Evolutionary conservation across 805 yeast species (phyloP).

Genomic region (Kazachstania africana): DNA sequence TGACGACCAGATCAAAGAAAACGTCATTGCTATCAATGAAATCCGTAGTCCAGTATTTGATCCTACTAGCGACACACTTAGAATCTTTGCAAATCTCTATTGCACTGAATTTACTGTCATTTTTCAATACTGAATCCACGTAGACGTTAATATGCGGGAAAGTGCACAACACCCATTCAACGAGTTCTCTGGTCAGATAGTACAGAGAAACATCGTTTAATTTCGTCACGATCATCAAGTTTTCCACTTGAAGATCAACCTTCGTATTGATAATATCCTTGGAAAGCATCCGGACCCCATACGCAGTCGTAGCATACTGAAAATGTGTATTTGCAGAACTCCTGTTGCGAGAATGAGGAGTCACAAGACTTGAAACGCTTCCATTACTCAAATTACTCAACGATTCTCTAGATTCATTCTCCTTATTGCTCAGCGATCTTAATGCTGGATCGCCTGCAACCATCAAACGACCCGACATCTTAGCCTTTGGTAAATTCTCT

Average conservation of each 20-base stretch:
- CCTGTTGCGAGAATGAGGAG: too few relatives aligned
- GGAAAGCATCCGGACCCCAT: conserved; percentile 68
- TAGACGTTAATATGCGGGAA: conserved; percentile 39
- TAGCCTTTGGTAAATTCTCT: too few relatives aligned
- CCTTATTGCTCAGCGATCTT: too few relatives aligned
- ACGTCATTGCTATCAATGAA: conserved; percentile 35
- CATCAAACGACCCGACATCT: too few relatives aligned
- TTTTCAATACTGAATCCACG: conserved; percentile 59
- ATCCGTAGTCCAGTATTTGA: conserved; percentile 57
- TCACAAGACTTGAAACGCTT: too few relatives aligned
- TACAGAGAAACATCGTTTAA: conserved; percentile 74
- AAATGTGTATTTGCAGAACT: conserved; percentile 34
- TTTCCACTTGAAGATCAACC: conserved; percentile 54
- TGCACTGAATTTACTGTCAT: conserved; percentile 53
- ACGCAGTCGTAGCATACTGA: conserved; percentile 68
- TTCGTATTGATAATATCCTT: conserved; percentile 60
- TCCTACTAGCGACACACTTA: conserved; percentile 32
- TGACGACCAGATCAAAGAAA: conserved; percentile 63
- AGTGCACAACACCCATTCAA: conserved; percentile 55
- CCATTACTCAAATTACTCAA: too few relatives aligned
- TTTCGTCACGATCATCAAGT: conserved; percentile 78
- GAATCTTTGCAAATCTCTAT: conserved; percentile 36
- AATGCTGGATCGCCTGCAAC: too few relatives aligned
- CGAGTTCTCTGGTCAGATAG: conserved; percentile 64
- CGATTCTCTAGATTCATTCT: too few relatives aligned